phyloP scores from a whole-genome alignment of 2,329 filamentous ascomycete species.

The Aspergillus neotritici region DNA sequence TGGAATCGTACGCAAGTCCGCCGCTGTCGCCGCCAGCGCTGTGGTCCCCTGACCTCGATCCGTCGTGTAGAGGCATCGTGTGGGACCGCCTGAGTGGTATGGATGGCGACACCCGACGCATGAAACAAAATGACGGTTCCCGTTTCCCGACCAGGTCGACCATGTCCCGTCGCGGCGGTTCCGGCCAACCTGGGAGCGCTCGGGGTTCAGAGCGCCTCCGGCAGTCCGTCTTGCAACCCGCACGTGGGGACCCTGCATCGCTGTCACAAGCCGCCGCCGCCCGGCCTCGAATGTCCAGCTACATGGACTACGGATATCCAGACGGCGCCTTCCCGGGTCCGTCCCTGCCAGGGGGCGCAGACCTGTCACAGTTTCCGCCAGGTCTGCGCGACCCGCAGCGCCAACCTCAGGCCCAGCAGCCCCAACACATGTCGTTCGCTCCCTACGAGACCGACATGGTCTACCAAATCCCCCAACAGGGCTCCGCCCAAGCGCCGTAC shows the following conservation, averaged over 20 bases:
- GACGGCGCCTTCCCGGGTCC: constrained; percentile 47
- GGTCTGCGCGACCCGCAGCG: constrained; percentile 54
- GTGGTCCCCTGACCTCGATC: constrained; percentile 52
- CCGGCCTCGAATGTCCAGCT: constrained; percentile 33
- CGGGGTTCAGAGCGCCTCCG: constrained; percentile 34
- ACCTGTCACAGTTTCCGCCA: constrained; percentile 60
- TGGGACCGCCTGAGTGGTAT: constrained; percentile 58
- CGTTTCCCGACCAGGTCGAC: constrained; percentile 49
- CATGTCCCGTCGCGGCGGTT: constrained; percentile 47
- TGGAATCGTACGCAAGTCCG: constrained; percentile 59
- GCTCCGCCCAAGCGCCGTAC: constrained; percentile 59
- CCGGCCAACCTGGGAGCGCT: constrained; percentile 47
- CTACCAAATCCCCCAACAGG: constrained; percentile 68
- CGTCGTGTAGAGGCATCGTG: constrained; percentile 51
- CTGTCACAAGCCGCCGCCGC: constrained; percentile 32
- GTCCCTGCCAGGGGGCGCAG: constrained; percentile 42
- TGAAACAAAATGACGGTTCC: constrained; percentile 69
- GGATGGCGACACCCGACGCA: constrained; percentile 69
- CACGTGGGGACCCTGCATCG: constrained; percentile 32
- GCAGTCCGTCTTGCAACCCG: constrained; percentile 24
- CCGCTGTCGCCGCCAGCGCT: constrained; percentile 61
- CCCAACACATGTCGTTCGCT: constrained; percentile 51
- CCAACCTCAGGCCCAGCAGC: constrained; percentile 48
- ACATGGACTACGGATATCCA: constrained; percentile 50
- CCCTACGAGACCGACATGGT: constrained; percentile 63